A percentile compares a stretch with the other conserved stretches of the same genome.
These are phyloP conservation scores for Sphaerosporella brunnea DNA, from an alignment of 495 filamentous ascomycete species.

Conservation along the genomic window DNA sequence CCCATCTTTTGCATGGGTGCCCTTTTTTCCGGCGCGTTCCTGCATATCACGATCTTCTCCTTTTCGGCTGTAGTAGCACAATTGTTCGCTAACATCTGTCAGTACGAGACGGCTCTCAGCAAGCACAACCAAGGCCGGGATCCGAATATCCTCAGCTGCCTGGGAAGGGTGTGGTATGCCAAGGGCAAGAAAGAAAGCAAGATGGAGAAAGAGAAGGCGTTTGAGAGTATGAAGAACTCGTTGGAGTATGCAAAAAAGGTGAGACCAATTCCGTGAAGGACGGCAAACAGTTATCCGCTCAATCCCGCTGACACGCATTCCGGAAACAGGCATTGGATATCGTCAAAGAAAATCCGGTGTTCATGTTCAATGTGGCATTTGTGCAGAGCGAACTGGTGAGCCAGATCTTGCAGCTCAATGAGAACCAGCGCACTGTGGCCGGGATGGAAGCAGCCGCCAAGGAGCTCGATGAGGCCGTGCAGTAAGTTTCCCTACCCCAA, in stretches of 20 bases:
- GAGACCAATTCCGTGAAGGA: conserved; percentile 11
- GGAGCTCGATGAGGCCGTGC: conserved; percentile 83
- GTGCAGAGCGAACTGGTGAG: conserved; percentile 86
- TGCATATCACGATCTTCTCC: not conserved
- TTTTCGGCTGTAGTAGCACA: no score
- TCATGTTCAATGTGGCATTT: conserved; percentile 95
- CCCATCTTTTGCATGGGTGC: no score
- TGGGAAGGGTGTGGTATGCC: conserved; percentile 84
- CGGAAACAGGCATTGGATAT: conserved; percentile 46
- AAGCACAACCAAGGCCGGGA: conserved; percentile 64
- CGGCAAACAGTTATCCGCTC: conserved; percentile 18
- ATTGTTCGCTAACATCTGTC: conserved; percentile 8
- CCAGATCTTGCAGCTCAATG: conserved; percentile 52
- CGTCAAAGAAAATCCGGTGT: conserved; percentile 67
- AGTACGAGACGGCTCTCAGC: conserved; percentile 74
- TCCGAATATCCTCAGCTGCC: conserved; percentile 66
- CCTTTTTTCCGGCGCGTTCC: not conserved
- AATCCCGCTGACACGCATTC: not conserved
- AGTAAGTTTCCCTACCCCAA: conserved; percentile 34
- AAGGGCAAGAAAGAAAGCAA: conserved; percentile 45
- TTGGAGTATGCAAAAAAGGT: conserved; percentile 72
- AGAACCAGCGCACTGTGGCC: conserved; percentile 54
- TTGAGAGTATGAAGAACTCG: conserved; percentile 66
- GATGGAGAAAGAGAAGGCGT: conserved; percentile 40
- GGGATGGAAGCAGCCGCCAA: conserved; percentile 61